Evolutionary conservation across 139 green algal species (phyloP), one percentile per base, ranked within the genome.

Genomic region (Micractinium conductrix): DNA sequence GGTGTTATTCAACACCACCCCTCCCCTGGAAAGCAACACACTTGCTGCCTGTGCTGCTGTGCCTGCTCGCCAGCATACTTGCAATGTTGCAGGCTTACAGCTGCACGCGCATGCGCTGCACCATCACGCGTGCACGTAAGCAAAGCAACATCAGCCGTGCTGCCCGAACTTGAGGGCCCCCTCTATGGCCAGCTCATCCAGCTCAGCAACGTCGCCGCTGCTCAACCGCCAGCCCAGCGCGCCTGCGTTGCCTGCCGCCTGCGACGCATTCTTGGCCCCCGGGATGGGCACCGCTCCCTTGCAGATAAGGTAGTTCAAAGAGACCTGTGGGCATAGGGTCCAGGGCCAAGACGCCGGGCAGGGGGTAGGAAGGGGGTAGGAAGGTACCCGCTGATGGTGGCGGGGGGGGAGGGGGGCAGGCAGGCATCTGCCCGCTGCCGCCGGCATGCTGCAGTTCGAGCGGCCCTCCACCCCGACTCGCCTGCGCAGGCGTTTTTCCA

Each of bases 251-350:
- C 30, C 67, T 6, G 45, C 8, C 2, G 79, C 79, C 65, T 84
- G 79, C 3, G 45, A 44, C 7, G 63, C 65, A 14, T 42, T 69
- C 63, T 84, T 84, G 17, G 79, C 79, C 8, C 79, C 95, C 2
- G 95, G 95, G 79, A 98, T 98, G 73, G 95, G 95, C 48, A 98
- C 38, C 6, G 91, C 90, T 28, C 94, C 95, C 87, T 98, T 96
- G 89, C 91, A 95, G 30, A 98, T 91, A 3, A 87, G 65, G 95
- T 95, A 98, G 89, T 98, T 98, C 65, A 98, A 88, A 16, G 94
- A 91, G 42, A 96, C 91, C 87, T 89, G 74, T 19, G 42, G 21
- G 70, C 30, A 76, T 16, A 14, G 22, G 69, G 14, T 38, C 22
- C 70, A 58, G 33, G 65, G 1, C 6, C 19, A 22, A 21, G 6